Evolutionary conservation across 345 rosid genomes (phyloP), one percentile per base, ranked within the genome.

Genomic region (Corchorus olitorius): DNA sequence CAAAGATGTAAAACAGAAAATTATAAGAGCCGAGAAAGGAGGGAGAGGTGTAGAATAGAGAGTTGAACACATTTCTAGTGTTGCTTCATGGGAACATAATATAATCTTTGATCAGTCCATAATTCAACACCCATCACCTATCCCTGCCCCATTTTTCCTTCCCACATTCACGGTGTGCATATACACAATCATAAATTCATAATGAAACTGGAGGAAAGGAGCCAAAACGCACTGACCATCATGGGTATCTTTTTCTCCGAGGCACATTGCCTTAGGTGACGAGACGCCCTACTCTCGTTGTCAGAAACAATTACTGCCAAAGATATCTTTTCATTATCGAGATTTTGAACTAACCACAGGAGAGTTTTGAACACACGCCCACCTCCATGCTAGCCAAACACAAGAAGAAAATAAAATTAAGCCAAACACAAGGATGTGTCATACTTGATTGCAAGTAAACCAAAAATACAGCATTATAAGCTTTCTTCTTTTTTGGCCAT

Each of bases 241-340:
- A 89, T 50, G 19, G 90, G 83, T 79, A 89, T 85, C 69, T 84
- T 81, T 80, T 82, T 85, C 78, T 91, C 95, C 8, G 54, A 72
- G 34, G 92, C 93, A 74, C 88, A 89, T 8, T 88, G 87, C 77
- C 80, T 83, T 81, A 89, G 83, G 80, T 91, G 96, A 3, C 92
- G 91, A 27, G 90, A 87, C 4, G 78, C 82, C 76, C 77, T 79
- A 22, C 68, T 81, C 61, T 76, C 87, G 20, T 84, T 76, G 79
- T 91, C 93, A 34, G 85, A 81, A 71, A 87, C 82, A 52, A 91
- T 83, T 70, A 75, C 79, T 74, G 87, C 89, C 35, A 76, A 8
- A 13, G 82, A 81, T 76, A 88, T 70, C 78, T 81, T 89, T 65
- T 78, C 81, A 39, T 67, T 45, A 20, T 88, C 85, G 27, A 86